Conservation (phyloP, 345 rosid genomes). For the Ailanthus altissimus region DNA sequence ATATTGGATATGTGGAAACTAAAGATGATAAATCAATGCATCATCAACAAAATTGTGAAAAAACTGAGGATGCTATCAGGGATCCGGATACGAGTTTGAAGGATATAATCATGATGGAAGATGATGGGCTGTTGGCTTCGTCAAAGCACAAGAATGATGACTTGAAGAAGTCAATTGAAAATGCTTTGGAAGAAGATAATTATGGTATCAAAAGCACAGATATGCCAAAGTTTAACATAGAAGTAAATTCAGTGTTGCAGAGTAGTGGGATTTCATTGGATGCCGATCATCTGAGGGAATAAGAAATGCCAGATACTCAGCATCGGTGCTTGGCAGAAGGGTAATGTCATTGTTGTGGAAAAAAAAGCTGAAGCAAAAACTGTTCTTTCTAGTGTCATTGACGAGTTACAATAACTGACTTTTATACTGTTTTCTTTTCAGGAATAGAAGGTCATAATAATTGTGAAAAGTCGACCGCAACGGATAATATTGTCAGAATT, state of each 20-base stretch:
- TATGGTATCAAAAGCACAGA: slow-evolving; percentile 10
- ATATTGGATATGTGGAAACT: slow-evolving; percentile 25
- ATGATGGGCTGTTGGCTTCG: slow-evolving; percentile 17
- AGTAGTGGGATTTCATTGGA: slow-evolving; percentile 9
- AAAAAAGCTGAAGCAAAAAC: not conserved
- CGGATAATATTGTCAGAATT: slow-evolving; percentile 15
- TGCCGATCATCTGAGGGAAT: slow-evolving; percentile 15
- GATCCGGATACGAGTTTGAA: slow-evolving; percentile 21
- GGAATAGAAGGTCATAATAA: slow-evolving; percentile 32
- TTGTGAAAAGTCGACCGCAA: not conserved
- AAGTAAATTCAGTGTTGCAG: slow-evolving; percentile 18
- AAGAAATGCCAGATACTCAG: slow-evolving; percentile 15
- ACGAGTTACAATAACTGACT: slow-evolving; percentile 9
- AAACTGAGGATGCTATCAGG: slow-evolving; percentile 18
- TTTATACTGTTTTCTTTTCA: slow-evolving; percentile 23
- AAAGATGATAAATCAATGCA: slow-evolving; percentile 26
- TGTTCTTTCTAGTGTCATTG: not conserved
- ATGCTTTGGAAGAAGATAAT: slow-evolving; percentile 6
- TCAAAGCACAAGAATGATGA: slow-evolving; percentile 24
- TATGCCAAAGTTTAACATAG: slow-evolving; percentile 9
- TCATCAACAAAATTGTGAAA: slow-evolving; percentile 1
- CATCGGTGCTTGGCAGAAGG: slow-evolving; percentile 12
- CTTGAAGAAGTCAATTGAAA: slow-evolving; percentile 16
- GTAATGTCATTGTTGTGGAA: slow-evolving; percentile 17
- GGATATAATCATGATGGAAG: slow-evolving; percentile 5